These are phyloP conservation scores for Aspergillus biplanus DNA, from an alignment of 495 filamentous ascomycete species.

Conservation along the genomic window DNA sequence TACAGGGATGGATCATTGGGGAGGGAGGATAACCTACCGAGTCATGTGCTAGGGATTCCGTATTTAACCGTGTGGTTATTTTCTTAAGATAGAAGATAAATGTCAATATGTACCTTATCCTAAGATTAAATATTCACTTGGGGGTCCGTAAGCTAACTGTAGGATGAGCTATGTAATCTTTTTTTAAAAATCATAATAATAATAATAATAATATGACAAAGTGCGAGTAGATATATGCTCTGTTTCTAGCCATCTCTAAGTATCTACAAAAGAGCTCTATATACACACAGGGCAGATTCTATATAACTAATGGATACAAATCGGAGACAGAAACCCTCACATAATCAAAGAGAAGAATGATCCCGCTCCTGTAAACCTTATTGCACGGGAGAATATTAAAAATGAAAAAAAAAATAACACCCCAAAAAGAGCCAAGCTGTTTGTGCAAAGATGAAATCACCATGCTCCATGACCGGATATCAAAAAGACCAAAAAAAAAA, in stretches of 20 bases:
- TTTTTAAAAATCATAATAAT: too few species aligned
- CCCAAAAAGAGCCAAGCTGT: conserved; percentile 28
- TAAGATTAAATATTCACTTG: too few species aligned
- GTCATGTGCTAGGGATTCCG: too few species aligned
- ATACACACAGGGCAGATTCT: conserved; percentile 11
- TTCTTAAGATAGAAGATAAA: too few species aligned
- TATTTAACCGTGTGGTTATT: too few species aligned
- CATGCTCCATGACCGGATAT: neutral
- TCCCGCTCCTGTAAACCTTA: neutral
- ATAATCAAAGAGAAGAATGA: neutral
- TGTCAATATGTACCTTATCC: too few species aligned
- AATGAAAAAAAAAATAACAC: conserved; percentile 14
- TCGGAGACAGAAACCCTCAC: neutral
- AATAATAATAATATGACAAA: too few species aligned
- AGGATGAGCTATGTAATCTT: too few species aligned
- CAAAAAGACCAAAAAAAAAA: conserved; percentile 29
- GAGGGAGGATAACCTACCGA: too few species aligned
- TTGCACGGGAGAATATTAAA: neutral
- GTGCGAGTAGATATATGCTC: too few species aligned
- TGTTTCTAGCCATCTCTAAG: neutral
- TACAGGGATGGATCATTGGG: too few species aligned
- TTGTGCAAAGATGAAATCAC: conserved; percentile 31
- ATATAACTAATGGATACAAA: conserved; percentile 4
- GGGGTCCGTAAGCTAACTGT: too few species aligned
- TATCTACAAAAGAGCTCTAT: conserved; percentile 1